Base-by-base conservation (phyloP, 2,329 filamentous ascomycete genomes). In the Cordyceps javanica region DNA sequence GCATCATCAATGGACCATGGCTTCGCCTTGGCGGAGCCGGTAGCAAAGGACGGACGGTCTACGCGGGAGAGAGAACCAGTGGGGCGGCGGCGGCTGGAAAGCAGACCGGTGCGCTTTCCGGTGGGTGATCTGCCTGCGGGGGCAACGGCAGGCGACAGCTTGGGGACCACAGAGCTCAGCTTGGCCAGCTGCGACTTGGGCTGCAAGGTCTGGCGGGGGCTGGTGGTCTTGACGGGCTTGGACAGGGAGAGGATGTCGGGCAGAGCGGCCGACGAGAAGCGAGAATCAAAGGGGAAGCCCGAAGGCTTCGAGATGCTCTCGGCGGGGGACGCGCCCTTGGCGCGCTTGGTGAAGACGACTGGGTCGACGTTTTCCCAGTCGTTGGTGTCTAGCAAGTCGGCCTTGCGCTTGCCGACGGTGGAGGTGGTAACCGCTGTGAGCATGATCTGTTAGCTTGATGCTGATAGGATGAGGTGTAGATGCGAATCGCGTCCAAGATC, bases 1-100 rank as follows among this genome's bases (percentile, higher is more conserved):
- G 91, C 92, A 25, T 90, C 88, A 68, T 94, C 89, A 60, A 96
- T 85, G 55, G 88, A 92, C 73, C 96, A 95, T 0, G 90, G 89
- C 3, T 50, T 50, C 21, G 87, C 75, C 7, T 77, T 73, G n/a
- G 74, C 65, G 32, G 74, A 70, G 26, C 72, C 76, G 60, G 75
- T 73, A 52, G 74, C 72, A 69, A 86, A 86, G 14, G 81, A 73
- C 2, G 89, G 87, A 1, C 88, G 86, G 63, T 93, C 88, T 56
- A 92, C 77, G 48, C 90, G 88, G 45, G 81, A 77, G 70, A 86
- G 85, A 14, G 80, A 77, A 6, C 82, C 79, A n/a, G 79, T 80
- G 16, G 80, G 82, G 60, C 83, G 83, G 50, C 88, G 86, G 59
- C 88, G 85, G 68, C 81, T 85, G 52, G 82, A 84, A 42, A 91